These are phyloP conservation scores for Hypoxylon cercidicola DNA, from an alignment of 495 filamentous ascomycete species.

Conservation along the genomic window DNA sequence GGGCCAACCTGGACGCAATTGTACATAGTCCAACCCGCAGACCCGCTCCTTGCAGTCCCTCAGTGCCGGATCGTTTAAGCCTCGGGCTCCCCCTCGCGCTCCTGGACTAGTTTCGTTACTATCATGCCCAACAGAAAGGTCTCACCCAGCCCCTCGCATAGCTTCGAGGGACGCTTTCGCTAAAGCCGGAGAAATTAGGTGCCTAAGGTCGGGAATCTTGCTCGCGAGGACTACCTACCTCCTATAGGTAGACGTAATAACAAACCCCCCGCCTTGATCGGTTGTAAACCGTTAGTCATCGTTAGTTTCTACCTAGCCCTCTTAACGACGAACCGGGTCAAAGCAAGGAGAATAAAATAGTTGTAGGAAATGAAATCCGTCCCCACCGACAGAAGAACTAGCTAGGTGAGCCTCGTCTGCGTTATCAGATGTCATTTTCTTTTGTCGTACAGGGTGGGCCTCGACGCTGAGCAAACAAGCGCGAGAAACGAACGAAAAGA, in stretches of 20 bases:
- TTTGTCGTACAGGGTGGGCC: neutral
- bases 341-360: neutral
- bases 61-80: constrained; percentile 19
- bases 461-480: constrained; percentile 3
- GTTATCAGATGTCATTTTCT: neutral
- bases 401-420: neutral
- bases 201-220: no score
- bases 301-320: neutral
- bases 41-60: constrained; percentile 16
- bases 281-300: no score
- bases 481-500: neutral
- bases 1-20: neutral
- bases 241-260: neutral
- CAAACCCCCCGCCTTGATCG: neutral
- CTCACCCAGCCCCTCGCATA: constrained; percentile 1
- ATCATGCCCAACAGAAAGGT: constrained; percentile 9
- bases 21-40: neutral
- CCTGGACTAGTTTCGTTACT: constrained; percentile 1
- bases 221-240: constrained; percentile 3
- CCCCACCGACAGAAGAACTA: neutral
- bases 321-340: neutral
- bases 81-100: constrained; percentile 10
- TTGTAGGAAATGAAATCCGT: neutral
- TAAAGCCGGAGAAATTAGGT: constrained; percentile 12
- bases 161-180: constrained; percentile 6